Conservation (phyloP, 2,329 filamentous ascomycete species). For the Catunica adiposa region DNA sequence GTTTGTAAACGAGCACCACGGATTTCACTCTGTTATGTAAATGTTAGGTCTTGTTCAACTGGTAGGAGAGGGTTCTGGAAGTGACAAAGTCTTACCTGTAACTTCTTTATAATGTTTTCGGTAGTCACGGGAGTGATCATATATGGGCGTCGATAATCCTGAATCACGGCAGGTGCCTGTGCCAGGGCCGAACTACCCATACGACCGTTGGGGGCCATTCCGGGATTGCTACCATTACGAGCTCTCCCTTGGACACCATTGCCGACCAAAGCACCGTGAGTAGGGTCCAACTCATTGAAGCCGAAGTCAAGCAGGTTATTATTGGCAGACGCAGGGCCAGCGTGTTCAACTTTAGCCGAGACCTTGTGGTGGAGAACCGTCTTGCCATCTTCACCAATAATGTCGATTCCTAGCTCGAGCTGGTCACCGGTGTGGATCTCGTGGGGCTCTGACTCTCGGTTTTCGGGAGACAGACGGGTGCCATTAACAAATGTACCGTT, state of each 20-base stretch:
- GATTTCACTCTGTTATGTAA: conserved; percentile 56
- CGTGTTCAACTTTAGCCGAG: conserved; percentile 88
- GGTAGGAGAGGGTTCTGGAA: not conserved
- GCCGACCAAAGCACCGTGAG: conserved; percentile 54
- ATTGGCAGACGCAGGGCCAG: conserved; percentile 60
- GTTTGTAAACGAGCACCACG: conserved; percentile 76
- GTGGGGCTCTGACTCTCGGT: conserved; percentile 88
- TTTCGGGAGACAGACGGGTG: conserved; percentile 75
- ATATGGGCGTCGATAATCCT: conserved; percentile 55
- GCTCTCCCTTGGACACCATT: conserved; percentile 55
- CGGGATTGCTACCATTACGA: conserved; percentile 50
- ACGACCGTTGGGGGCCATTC: conserved; percentile 44
- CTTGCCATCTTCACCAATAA: conserved; percentile 96
- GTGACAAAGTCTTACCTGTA: conserved; percentile 47
- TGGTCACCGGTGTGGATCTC: conserved; percentile 84
- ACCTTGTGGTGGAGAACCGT: conserved; percentile 98
- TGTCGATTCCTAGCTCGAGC: conserved; percentile 90
- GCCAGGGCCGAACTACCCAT: conserved; percentile 34
- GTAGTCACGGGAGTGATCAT: conserved; percentile 82
- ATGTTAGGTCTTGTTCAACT: not conserved
- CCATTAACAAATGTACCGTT: conserved; percentile 98
- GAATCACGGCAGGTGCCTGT: conserved; percentile 35
- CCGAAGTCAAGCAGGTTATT: conserved; percentile 75
- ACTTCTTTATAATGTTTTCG: conserved; percentile 80
- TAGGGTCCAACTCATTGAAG: conserved; percentile 79